A percentile compares a stretch with the other conserved stretches of the same genome.
Conservation (phyloP, 2,329 filamentous ascomycete species). For the Colletotrichum sp. region DNA sequence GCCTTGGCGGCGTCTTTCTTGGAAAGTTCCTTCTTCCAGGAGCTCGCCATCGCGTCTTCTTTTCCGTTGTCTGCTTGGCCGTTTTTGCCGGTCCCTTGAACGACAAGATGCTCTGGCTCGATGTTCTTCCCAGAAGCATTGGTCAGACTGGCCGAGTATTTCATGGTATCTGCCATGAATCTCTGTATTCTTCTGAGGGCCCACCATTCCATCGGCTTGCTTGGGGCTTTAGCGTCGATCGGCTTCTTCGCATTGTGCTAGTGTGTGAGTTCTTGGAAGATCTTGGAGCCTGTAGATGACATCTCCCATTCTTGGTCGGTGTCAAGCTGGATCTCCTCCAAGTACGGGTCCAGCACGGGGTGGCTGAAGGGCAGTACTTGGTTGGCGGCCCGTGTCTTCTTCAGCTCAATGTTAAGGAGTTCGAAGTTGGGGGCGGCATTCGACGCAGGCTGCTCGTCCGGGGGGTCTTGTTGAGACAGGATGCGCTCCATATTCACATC, state of each 20-base stretch:
- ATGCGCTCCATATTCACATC: not conserved
- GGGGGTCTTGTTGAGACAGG: not conserved
- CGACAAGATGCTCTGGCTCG: conserved; percentile 67
- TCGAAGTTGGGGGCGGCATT: not conserved
- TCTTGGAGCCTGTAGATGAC: conserved; percentile 23
- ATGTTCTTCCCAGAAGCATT: conserved; percentile 66
- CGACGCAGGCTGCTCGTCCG: too few relatives aligned
- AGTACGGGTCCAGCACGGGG: conserved; percentile 47
- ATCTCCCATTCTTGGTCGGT: conserved; percentile 20
- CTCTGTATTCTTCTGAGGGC: conserved; percentile 59
- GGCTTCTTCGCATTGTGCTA: conserved; percentile 66
- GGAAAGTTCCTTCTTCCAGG: not conserved
- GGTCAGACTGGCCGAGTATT: conserved; percentile 73
- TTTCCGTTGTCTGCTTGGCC: conserved; percentile 13
- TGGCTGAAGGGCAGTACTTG: conserved; percentile 51
- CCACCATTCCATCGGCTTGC: conserved; percentile 27
- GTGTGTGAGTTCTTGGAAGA: conserved; percentile 56
- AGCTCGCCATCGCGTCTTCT: not conserved
- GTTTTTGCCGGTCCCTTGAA: conserved; percentile 26
- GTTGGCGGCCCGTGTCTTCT: not conserved
- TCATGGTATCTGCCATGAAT: conserved; percentile 69
- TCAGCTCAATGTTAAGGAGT: not conserved
- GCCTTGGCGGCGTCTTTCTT: conserved; percentile 16
- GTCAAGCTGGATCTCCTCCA: conserved; percentile 44
- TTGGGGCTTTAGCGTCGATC: conserved; percentile 41